phyloP scores from a whole-genome alignment of 2,329 filamentous ascomycete species.

The Microdochium bolleyi region DNA sequence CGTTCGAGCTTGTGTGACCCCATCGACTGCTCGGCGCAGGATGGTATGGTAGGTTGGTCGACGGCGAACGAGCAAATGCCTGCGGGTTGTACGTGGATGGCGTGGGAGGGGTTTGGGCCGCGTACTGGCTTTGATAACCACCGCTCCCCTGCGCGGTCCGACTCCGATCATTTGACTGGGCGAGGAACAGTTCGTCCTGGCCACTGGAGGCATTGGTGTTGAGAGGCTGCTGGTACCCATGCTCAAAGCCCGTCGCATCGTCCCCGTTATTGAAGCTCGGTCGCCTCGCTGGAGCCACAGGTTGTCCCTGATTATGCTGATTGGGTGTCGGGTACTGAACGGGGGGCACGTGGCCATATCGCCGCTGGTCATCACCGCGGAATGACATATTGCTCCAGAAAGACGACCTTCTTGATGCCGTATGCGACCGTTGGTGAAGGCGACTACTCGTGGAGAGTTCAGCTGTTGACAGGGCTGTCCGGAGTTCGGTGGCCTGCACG shows the following conservation, averaged over 20 bases:
- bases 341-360: constrained; percentile 59
- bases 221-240: constrained; percentile 17
- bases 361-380: constrained; percentile 52
- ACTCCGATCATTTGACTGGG: constrained; percentile 31
- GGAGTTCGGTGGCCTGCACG: too few species aligned
- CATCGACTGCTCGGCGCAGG: constrained; percentile 22
- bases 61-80: constrained; percentile 49
- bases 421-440: background rate
- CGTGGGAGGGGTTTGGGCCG: constrained; percentile 35
- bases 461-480: background rate
- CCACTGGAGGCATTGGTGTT: constrained; percentile 21
- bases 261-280: constrained; percentile 73
- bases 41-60: constrained; percentile 42
- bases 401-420: background rate
- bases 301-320: constrained; percentile 21
- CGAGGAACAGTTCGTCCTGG: constrained; percentile 59
- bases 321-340: constrained; percentile 52
- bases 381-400: constrained; percentile 47
- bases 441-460: background rate
- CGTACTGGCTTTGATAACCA: constrained; percentile 44
- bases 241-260: constrained; percentile 46
- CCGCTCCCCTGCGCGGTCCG: constrained; percentile 32
- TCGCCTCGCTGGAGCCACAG: constrained; percentile 34
- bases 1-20: constrained; percentile 1
- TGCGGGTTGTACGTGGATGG: constrained; percentile 63